Evolutionary conservation across 2,329 filamentous ascomycete genomes (phyloP), one percentile per base, ranked within the genome.

Genomic region (Dactylellina cionopaga): DNA sequence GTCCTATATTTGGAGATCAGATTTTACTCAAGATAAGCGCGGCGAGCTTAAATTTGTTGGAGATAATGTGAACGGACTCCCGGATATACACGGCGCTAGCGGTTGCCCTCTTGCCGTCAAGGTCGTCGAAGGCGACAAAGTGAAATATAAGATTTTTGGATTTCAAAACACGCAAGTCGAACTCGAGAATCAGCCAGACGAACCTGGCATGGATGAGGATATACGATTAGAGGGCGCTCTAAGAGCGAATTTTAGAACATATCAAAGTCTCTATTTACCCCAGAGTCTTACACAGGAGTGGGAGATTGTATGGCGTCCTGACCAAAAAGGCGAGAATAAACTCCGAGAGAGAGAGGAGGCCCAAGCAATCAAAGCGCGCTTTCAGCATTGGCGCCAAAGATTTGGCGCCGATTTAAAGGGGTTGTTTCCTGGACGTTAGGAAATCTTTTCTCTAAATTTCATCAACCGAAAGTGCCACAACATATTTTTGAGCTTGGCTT

Each of bases 1-100:
- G 9, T 54, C 63, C 15, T 54, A 59, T 11, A 56, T 68, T 25
- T 68, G 63, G 63, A 68, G 63, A 31, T 39, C 63, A 3, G 63
- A 68, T n/a, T 60, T 54, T 11, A n/a, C 35, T 27, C 13, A 1
- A 17, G 25, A 2, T 2, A 15, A 43, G 5, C n/a, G 22, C n/a
- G 41, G 41, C 5, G 1, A 66, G n/a, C 41, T 43, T 13, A 27
- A 33, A 15, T 33, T 17, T 29, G 29, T n/a, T 6, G 1, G 5
- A 1, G 37, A 47, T n/a, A 1, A 24, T 3, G 25, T 1, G 5
- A 9, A n/a, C 5, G 39, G 19, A 11, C 27, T 68, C 11, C 54
- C 44, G 1, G 44, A 56, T 9, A 58, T 68, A n/a, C 9, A 11
- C 5, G 63, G 63, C 24, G 63, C 52, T 2, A 68, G 63, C 15